A percentile compares a stretch with the other conserved stretches of the same genome.
Conservation (phyloP, 768 basidiomycete genomes). For the Termitomyces sp. region DNA sequence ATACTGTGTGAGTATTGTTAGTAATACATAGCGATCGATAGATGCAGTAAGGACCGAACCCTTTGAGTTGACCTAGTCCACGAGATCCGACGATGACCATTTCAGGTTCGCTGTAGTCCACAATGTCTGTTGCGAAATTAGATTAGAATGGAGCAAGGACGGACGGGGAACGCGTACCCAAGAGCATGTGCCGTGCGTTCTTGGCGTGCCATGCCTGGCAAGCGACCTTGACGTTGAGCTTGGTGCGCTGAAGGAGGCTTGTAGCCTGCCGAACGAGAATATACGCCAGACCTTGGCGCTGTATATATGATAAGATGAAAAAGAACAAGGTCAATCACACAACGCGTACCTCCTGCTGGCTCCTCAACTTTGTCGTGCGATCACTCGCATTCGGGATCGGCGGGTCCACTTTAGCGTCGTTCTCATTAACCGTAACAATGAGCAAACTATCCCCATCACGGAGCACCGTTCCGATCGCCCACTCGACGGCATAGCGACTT, state of each 20-base stretch:
- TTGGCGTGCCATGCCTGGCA: conserved; percentile 99
- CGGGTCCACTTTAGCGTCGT: conserved; percentile 82
- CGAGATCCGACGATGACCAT: conserved; percentile 97
- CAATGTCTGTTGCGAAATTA: conserved; percentile 47
- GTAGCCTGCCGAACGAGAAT: conserved; percentile 89
- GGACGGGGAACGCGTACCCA: conserved; percentile 40
- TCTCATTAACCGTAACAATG: conserved; percentile 88
- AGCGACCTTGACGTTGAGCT: conserved; percentile 75
- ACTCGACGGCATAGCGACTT: conserved; percentile 91
- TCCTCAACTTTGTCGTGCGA: conserved; percentile 70
- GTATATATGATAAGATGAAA: conserved; percentile 6
- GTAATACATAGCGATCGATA: neutral
- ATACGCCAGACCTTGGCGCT: conserved; percentile 88
- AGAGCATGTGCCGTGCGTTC: conserved; percentile 83
- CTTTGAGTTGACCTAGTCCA: conserved; percentile 81
- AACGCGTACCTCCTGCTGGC: conserved; percentile 80
- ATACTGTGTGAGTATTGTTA: conserved; percentile 47
- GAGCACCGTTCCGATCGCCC: conserved; percentile 95
- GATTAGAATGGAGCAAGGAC: neutral
- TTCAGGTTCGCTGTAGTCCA: conserved; percentile 80
- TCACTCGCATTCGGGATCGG: conserved; percentile 67
- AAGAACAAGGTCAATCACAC: neutral
- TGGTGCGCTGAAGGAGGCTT: conserved; percentile 84
- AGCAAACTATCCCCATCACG: conserved; percentile 93
- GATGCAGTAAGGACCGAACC: conserved; percentile 29